Evolutionary conservation across 495 filamentous ascomycete species (phyloP).

Genomic region (Neurospora sp.): DNA sequence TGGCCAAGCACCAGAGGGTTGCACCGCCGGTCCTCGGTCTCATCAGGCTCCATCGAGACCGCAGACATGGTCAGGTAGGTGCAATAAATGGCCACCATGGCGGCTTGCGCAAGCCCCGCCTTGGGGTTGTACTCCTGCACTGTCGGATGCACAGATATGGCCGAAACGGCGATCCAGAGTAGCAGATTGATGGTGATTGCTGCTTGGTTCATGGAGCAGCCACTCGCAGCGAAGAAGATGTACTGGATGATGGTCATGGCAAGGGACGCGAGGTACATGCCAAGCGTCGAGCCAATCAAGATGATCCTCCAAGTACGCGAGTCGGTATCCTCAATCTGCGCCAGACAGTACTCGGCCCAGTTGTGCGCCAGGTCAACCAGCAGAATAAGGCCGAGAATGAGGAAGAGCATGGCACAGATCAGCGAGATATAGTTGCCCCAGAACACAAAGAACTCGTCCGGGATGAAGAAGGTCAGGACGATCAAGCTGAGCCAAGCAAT

Average conservation of each 20-base stretch:
- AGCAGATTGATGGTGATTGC: slow-evolving; percentile 72
- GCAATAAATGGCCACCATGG: slow-evolving; percentile 97
- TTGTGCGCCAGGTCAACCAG: slow-evolving; percentile 92
- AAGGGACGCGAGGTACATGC: slow-evolving; percentile 84
- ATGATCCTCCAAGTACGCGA: slow-evolving; percentile 75
- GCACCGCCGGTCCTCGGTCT: slow-evolving; percentile 64
- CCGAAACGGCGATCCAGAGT: slow-evolving; percentile 70
- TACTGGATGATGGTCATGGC: slow-evolving; percentile 96
- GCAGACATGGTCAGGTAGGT: slow-evolving; percentile 98
- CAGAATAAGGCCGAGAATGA: slow-evolving; percentile 83
- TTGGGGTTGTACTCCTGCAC: slow-evolving; percentile 89
- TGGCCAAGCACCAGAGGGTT: slow-evolving; percentile 86
- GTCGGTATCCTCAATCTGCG: slow-evolving; percentile 84
- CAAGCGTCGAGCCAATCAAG: slow-evolving; percentile 82
- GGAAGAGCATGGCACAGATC: slow-evolving; percentile 82
- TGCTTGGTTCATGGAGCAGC: slow-evolving; percentile 91
- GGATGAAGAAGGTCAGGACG: slow-evolving; percentile 89
- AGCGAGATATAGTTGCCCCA: slow-evolving; percentile 94
- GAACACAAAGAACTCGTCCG: slow-evolving; percentile 86
- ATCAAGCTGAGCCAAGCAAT: slow-evolving; percentile 79
- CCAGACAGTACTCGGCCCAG: slow-evolving; percentile 94
- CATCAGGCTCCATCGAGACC: slow-evolving; percentile 95
- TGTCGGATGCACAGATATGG: slow-evolving; percentile 78
- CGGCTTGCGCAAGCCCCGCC: slow-evolving; percentile 88
- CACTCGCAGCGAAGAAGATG: slow-evolving; percentile 78